Evolutionary conservation across 116 monocot genomes (phyloP), one percentile per base, ranked within the genome.

Genomic region (Phalaenopsis hybrid): DNA sequence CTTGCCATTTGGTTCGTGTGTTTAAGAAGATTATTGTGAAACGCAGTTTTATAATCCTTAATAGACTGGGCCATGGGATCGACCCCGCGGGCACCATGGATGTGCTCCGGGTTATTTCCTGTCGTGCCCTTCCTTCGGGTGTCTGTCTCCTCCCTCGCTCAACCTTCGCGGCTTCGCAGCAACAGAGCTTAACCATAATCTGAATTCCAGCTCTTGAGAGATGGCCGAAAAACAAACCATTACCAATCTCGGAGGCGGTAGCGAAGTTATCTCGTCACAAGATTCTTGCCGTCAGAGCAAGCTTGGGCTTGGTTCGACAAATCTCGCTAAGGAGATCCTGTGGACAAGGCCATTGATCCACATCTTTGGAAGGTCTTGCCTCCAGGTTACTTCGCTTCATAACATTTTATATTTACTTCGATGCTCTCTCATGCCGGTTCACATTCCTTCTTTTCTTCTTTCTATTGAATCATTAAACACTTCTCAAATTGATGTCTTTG

Each of bases 291-390:
- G 0, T 77, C 81, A 12, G 92, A 93, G 13, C 85, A 77, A 57
- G 88, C 93, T 18, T 93, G 92, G 91, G 81, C 75, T 70, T 88
- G 89, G 94, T 88, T 86, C 58, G 84, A 84, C 76, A 90, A 28
- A 93, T 59, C 95, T 95, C 81, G 88, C 92, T 84, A 88, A 86
- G 75, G 74, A 89, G 79, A 92, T 97, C 79, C 94, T 94, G 11
- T 94, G 98, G 98, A 92, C 86, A 4, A 81, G 93, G 59, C 97
- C 95, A 55, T 61, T 50, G 46, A 91, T 98, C 82, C 94, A 83
- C 76, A 92, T 98, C 23, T 98, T 98, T 72, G 95, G 93, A 63
- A 87, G 85, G 63, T 89, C 91, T 41, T 93, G 89, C 89, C 74
- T 94, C 74, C 97, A 98, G 92, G 92, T 95, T 25, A 37, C 34